Evolutionary conservation across 2,329 filamentous ascomycete genomes (phyloP).

Genomic region (Cercospora janseana): DNA sequence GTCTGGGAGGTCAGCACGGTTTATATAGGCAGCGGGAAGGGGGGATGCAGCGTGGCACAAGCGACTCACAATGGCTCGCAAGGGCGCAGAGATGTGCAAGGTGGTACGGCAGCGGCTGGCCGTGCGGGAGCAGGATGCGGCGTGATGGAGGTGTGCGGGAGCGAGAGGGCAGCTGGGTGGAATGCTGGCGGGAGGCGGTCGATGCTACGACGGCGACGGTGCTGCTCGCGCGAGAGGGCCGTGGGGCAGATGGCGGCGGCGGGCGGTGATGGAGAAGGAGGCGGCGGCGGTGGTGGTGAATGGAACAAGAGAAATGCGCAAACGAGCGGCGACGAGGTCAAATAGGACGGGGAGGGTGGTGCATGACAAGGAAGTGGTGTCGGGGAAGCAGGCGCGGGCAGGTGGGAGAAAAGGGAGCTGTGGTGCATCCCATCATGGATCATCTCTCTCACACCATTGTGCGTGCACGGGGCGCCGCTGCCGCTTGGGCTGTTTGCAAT

Average conservation of each 20-base stretch:
- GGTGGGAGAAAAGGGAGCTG: constrained; percentile 10
- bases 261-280: not conserved
- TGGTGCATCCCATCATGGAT: not conserved
- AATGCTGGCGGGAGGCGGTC: constrained; percentile 23
- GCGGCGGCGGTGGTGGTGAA: not conserved
- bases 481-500: constrained; percentile 9
- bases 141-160: constrained; percentile 16
- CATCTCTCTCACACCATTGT: not conserved
- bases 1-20: constrained; percentile 20
- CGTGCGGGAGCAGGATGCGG: constrained; percentile 14
- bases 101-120: constrained; percentile 21
- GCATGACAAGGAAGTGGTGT: constrained; percentile 7
- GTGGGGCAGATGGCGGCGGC: not conserved
- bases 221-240: not conserved
- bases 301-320: constrained; percentile 2
- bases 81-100: constrained; percentile 26
- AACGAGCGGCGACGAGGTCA: constrained; percentile 1
- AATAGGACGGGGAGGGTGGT: constrained; percentile 1
- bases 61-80: constrained; percentile 27
- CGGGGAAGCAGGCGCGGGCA: constrained; percentile 7
- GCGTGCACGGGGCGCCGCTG: not conserved
- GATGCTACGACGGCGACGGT: constrained; percentile 12
- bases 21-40: not conserved
- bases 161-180: constrained; percentile 22
- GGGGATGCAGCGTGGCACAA: constrained; percentile 26